Evolutionary conservation across 2,329 filamentous ascomycete genomes (phyloP), one percentile per base, ranked within the genome.

Genomic region (Bipolaris bicolor): DNA sequence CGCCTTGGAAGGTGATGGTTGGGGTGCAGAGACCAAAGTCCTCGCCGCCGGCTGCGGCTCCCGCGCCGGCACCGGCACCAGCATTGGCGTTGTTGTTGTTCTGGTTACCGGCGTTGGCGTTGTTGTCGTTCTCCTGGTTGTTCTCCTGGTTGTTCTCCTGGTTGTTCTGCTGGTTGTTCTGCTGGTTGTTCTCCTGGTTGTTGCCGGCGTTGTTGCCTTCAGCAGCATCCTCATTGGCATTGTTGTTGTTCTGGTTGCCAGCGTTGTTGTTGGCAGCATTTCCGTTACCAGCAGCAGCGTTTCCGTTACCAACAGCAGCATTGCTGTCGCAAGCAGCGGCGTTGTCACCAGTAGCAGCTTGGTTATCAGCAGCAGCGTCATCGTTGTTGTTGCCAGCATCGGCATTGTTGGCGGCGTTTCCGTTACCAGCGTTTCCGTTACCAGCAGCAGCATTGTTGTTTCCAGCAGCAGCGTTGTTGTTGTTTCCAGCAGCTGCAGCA

Each of bases 1-100:
- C 85, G 44, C 80, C 79, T 66, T 84, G 79, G 76, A 86, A 86
- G 73, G 86, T 81, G 67, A 94, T 94, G 65, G 75, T 76, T 0
- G 75, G 75, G 1, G 69, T 72, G 69, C 75, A 77, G 10, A 58
- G 18, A 26, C 73, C 73, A 37, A 78, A 78, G 68, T 78, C 74
- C 55, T 65, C 69, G 49, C 63, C 68, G 39, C 58, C 66, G 6
- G 59, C 58, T 13, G 62, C 66, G 39, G 31, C 51, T 3, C 52
- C 61, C 16, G 54, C 52, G 7, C 33, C 64, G 16, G 55, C 57
- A 31, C 47, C 49, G 15, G 55, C 57, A 34, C 48, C 50, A 33
- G 52, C 60, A 50, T 57, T 58, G 44, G 62, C 67, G 58, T 70
- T 64, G 37, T 36, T n/a, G 45, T 37, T 47, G 31, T 54, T 62